These are phyloP conservation scores for Neopestalotiopsis sp. DNA, from an alignment of 2,329 filamentous ascomycete species.

Conservation along the genomic window DNA sequence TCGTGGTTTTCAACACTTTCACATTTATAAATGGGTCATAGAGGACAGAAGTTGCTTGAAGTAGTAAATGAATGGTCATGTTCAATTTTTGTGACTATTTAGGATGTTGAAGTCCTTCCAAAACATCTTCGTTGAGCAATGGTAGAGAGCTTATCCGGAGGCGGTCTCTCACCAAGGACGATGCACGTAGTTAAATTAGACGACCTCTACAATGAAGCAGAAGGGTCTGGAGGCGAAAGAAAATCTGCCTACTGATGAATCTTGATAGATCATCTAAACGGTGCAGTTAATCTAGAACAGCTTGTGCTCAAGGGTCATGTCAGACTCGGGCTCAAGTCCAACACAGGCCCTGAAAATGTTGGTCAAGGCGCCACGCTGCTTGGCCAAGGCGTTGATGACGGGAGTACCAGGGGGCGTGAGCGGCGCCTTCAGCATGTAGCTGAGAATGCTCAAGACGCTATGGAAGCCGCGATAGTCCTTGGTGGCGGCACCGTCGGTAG, in stretches of 20 bases:
- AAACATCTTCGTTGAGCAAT: neutral
- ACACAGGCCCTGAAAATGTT: conserved; percentile 99
- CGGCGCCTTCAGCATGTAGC: conserved; percentile 98
- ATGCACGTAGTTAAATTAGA: neutral
- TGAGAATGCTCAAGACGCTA: conserved; percentile 93
- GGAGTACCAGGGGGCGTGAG: conserved; percentile 93
- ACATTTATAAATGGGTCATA: neutral
- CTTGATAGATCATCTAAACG: neutral
- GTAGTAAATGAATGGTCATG: too few relatives aligned
- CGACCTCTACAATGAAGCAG: neutral
- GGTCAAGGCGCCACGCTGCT: conserved; percentile 91
- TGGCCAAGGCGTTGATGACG: conserved; percentile 92
- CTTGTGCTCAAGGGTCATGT: conserved; percentile 99
- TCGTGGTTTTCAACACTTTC: neutral
- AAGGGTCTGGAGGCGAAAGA: neutral
- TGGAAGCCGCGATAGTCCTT: conserved; percentile 92
- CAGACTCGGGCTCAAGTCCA: conserved; percentile 93
- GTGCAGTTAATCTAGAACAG: conserved; percentile 67
- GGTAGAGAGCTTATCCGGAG: neutral
- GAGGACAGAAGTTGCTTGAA: neutral
- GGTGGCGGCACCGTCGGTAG: conserved; percentile 50
- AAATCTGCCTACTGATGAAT: neutral
- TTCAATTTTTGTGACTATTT: neutral
- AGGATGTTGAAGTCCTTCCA: conserved; percentile 8
- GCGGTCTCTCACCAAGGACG: neutral